Percentiles rank a stretch among this genome's conserved stretches.
phyloP scores from a whole-genome alignment of 2,329 filamentous ascomycete species.

The Pseudogymnoascus sp. region DNA sequence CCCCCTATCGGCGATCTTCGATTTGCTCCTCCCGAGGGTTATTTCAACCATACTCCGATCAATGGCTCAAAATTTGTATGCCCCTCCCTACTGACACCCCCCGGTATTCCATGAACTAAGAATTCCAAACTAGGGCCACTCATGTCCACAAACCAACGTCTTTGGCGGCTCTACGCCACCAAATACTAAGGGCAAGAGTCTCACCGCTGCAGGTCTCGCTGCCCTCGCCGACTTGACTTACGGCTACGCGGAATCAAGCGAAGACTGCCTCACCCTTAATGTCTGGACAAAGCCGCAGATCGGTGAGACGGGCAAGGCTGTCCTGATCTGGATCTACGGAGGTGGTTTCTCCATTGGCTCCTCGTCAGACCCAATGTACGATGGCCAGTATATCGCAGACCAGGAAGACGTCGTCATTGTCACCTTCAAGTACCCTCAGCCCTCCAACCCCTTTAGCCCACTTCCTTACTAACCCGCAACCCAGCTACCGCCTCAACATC shows the following conservation, averaged over 20 bases:
- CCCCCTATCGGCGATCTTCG: slow-evolving; percentile 32
- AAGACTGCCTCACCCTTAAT: slow-evolving; percentile 24
- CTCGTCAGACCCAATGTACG: slow-evolving; percentile 33
- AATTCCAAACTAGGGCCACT: background rate
- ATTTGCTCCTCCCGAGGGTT: slow-evolving; percentile 29
- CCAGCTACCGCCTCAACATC: slow-evolving; percentile 34
- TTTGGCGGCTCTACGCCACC: background rate
- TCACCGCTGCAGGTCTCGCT: slow-evolving; percentile 17
- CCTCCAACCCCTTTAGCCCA: slow-evolving; percentile 19
- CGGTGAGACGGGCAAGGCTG: slow-evolving; percentile 28
- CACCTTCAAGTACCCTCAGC: slow-evolving; percentile 35
- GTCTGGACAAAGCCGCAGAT: slow-evolving; percentile 17
- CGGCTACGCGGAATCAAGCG: slow-evolving; percentile 9
- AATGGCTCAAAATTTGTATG: slow-evolving; percentile 23
- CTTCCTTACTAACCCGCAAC: background rate
- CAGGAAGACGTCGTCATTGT: slow-evolving; percentile 38
- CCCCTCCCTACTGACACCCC: too few relatives aligned
- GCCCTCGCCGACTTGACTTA: slow-evolving; percentile 9
- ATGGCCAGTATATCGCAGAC: slow-evolving; percentile 35
- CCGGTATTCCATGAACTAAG: background rate
- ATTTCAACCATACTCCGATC: slow-evolving; percentile 12
- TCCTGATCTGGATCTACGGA: slow-evolving; percentile 39
- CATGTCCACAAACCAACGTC: background rate
- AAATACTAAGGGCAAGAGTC: slow-evolving; percentile 13
- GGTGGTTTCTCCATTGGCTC: slow-evolving; percentile 34